These are phyloP conservation scores for Ophiosphaerella korrae DNA, from an alignment of 2,329 filamentous ascomycete species.

Conservation along the genomic window DNA sequence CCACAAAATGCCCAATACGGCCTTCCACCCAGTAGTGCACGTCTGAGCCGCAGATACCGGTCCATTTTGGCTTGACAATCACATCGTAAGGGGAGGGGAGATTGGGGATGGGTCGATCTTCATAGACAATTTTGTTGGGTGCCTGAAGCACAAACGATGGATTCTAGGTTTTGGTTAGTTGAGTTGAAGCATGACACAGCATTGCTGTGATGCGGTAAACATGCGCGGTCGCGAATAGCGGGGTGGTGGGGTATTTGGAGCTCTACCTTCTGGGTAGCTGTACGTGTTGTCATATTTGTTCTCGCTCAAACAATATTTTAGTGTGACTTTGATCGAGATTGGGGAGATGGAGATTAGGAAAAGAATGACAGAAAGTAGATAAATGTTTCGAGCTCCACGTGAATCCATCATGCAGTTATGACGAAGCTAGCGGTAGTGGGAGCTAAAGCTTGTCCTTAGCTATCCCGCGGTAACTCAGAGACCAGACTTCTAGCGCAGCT, in stretches of 20 bases:
- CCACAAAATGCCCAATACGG: conserved; percentile 55
- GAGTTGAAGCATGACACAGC: conserved; percentile 9
- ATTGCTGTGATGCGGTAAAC: conserved; percentile 13
- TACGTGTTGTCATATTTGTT: conserved; percentile 36
- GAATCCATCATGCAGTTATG: conserved; percentile 23
- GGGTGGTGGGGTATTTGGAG: conserved; percentile 38
- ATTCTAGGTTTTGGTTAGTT: conserved; percentile 58
- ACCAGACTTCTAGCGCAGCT: conserved; percentile 24
- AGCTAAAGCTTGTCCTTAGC: conserved; percentile 33
- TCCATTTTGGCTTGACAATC: conserved; percentile 80
- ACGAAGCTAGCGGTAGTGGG: conserved; percentile 32
- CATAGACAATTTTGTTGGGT: conserved; percentile 72
- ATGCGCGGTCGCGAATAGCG: conserved; percentile 18
- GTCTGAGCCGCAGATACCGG: conserved; percentile 87
- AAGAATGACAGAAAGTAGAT: conserved; percentile 9
- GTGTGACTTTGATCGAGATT: neutral
- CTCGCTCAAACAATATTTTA: conserved; percentile 1
- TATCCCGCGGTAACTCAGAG: conserved; percentile 30
- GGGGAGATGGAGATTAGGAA: conserved; percentile 1
- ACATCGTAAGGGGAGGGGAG: conserved; percentile 74
- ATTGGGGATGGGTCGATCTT: conserved; percentile 74
- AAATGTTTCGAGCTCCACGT: conserved; percentile 19
- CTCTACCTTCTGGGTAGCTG: conserved; percentile 40
- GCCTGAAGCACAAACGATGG: conserved; percentile 84
- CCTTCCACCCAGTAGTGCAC: conserved; percentile 62